A percentile compares a stretch with the other conserved stretches of the same genome.
Conservation (phyloP, 257 asterid genomes). For the Solanum virginianum region DNA sequence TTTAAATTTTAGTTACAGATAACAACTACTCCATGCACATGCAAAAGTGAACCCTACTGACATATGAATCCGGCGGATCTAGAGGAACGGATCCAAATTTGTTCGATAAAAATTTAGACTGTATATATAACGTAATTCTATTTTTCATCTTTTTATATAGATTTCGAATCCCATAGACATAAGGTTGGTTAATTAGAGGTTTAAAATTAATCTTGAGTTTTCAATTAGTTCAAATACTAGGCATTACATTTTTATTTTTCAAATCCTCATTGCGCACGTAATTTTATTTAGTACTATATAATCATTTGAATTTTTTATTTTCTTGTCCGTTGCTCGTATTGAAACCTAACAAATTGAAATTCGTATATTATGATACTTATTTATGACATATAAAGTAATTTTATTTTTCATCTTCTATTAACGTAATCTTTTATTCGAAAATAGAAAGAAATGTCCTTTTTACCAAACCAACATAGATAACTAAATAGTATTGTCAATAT, state of each 20-base stretch:
- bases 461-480: neutral
- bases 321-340: fast-evolving
- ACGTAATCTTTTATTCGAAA: too few relatives aligned
- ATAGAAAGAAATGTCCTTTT: neutral
- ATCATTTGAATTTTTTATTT: neutral
- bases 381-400: neutral
- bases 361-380: too few relatives aligned
- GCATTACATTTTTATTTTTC: neutral
- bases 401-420: neutral
- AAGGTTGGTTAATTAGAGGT: neutral
- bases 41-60: neutral
- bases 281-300: neutral
- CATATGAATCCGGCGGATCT: neutral
- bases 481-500: neutral
- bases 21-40: neutral
- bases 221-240: neutral
- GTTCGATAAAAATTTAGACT: fast-evolving
- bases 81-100: neutral
- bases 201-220: neutral
- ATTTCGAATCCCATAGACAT: neutral
- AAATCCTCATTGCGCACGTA: neutral
- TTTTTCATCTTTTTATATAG: neutral
- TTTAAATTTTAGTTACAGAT: neutral
- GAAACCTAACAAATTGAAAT: neutral
- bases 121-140: neutral